Conservation (phyloP, 306 rosid species). For the Cicer judaicum region DNA sequence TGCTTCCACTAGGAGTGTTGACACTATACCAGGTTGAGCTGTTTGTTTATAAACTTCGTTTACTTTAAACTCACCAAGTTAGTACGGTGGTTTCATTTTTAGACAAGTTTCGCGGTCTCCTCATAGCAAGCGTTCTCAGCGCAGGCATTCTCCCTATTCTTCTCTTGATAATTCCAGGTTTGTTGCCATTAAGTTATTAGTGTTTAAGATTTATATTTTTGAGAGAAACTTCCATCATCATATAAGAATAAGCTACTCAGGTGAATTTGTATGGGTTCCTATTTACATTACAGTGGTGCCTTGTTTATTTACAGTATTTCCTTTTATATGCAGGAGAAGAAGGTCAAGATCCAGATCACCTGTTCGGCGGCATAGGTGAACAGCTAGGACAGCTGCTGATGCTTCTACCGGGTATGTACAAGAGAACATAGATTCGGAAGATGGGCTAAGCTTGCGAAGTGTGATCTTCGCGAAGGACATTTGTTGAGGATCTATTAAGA, state of each 20-base stretch:
- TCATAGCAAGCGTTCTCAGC: constrained; percentile 99
- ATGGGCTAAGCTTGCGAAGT: constrained; percentile 33
- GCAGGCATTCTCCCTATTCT: constrained; percentile 99
- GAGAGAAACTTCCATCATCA: constrained; percentile 67
- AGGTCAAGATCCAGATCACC: constrained; percentile 94
- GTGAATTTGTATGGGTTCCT: constrained; percentile 67
- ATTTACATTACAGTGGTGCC: constrained; percentile 28
- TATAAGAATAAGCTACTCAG: constrained; percentile 70
- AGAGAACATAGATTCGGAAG: constrained; percentile 27
- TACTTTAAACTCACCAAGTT: constrained; percentile 75
- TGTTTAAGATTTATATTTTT: constrained; percentile 68
- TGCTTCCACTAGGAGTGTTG: constrained; percentile 55
- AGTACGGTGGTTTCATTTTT: constrained; percentile 96
- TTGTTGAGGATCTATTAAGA: constrained; percentile 30
- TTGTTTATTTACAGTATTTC: constrained; percentile 42
- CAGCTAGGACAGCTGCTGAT: background rate
- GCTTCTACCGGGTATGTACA: constrained; percentile 21
- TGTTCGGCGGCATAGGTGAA: constrained; percentile 74
- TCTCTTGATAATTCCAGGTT: constrained; percentile 92
- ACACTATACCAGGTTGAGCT: constrained; percentile 68
- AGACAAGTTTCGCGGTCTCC: constrained; percentile 99
- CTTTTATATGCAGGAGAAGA: constrained; percentile 69
- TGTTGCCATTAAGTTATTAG: constrained; percentile 58
- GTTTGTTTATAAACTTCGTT: constrained; percentile 52
- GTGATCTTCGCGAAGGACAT: constrained; percentile 12